These are phyloP conservation scores for Hanseniaspora gamundiae DNA, from an alignment of 1,139 yeast species.

Conservation along the genomic window DNA sequence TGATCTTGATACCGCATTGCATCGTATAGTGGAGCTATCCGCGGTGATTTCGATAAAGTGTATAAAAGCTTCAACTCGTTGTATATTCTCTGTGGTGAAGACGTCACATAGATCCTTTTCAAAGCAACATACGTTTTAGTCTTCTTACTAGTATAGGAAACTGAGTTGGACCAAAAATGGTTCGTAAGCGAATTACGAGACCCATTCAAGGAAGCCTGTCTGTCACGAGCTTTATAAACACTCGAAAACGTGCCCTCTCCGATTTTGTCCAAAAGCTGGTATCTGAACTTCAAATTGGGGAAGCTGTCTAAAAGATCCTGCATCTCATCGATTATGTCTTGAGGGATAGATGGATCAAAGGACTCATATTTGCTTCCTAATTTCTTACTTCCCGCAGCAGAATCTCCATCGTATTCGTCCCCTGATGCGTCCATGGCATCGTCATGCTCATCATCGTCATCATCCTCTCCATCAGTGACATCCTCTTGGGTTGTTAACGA, in stretches of 20 bases:
- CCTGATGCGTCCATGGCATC: conserved; percentile 1
- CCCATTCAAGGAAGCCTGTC: conserved; percentile 17
- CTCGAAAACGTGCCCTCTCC: conserved; percentile 95
- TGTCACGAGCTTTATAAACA: conserved; percentile 78
- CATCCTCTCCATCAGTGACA: background rate
- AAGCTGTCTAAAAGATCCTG: conserved; percentile 49
- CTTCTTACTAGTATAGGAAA: conserved; percentile 8
- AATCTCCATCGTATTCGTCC: background rate
- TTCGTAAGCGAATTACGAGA: conserved; percentile 14
- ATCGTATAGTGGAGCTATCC: conserved; percentile 82
- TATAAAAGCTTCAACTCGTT: conserved; percentile 75
- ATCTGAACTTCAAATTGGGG: conserved; percentile 46
- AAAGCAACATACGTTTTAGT: conserved; percentile 67
- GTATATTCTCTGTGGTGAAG: conserved; percentile 81
- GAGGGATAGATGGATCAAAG: conserved; percentile 19
- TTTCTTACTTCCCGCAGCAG: too few relatives aligned
- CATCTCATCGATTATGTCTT: conserved; percentile 55
- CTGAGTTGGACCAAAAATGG: conserved; percentile 18
- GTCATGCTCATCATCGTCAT: background rate
- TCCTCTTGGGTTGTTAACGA: background rate
- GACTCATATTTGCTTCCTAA: background rate
- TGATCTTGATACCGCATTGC: conserved; percentile 83
- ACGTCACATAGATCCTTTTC: conserved; percentile 87
- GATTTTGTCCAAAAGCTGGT: conserved; percentile 64
- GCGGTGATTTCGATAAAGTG: conserved; percentile 50